Conservation (phyloP, 768 basidiomycete species). For the Collybiopsis luxurians region DNA sequence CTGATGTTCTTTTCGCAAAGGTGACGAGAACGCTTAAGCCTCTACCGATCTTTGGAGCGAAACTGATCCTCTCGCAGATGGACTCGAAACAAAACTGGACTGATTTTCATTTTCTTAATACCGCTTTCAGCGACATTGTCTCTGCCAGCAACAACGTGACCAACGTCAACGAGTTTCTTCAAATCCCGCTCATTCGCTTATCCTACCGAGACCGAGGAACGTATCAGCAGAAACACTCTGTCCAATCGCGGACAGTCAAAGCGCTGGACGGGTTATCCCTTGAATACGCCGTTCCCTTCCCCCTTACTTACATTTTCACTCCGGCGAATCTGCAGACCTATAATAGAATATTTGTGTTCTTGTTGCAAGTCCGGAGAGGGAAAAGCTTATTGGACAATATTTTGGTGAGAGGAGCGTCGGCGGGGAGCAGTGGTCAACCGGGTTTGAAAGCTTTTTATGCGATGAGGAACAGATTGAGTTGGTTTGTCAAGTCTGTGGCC, state of each 20-base stretch:
- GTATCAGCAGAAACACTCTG: constrained; percentile 33
- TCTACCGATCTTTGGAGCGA: no score
- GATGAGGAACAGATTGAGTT: constrained; percentile 72
- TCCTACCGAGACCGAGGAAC: constrained; percentile 53
- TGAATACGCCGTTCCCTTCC: constrained; percentile 84
- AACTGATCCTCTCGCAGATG: constrained; percentile 48
- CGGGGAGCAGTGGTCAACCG: constrained; percentile 26
- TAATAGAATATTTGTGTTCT: constrained; percentile 63
- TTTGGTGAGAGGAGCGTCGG: constrained; percentile 52
- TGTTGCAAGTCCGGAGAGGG: constrained; percentile 72
- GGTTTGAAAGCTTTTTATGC: constrained; percentile 74
- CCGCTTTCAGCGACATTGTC: constrained; percentile 67
- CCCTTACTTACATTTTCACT: constrained; percentile 75
- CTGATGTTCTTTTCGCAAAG: constrained; percentile 72
- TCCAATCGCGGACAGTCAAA: constrained; percentile 53
- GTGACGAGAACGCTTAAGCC: constrained; percentile 32
- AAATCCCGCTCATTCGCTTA: constrained; percentile 67
- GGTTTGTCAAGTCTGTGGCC: constrained; percentile 74
- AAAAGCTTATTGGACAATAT: constrained; percentile 71
- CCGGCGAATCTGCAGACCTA: constrained; percentile 56
- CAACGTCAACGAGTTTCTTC: constrained; percentile 54
- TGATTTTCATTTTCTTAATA: constrained; percentile 84
- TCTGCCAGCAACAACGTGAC: constrained; percentile 37
- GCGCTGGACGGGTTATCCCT: constrained; percentile 63
- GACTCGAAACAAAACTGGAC: constrained; percentile 69